Percentiles rank a stretch among this genome's conserved stretches.
phyloP scores from a whole-genome alignment of 352 stramenopile genomes.

The Globisporangium cystogenes region DNA sequence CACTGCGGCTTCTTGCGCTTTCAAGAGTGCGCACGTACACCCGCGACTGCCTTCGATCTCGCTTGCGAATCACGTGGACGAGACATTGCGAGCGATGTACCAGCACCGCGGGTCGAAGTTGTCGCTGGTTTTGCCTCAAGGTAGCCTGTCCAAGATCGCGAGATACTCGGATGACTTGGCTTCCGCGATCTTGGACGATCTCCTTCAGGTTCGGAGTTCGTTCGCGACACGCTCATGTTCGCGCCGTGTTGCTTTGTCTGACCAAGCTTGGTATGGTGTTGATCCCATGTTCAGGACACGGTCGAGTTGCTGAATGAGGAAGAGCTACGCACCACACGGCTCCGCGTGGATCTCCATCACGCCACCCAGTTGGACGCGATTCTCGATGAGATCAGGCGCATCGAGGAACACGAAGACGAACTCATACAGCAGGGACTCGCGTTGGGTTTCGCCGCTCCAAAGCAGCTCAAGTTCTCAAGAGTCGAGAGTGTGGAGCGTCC shows the following conservation, averaged over 20 bases:
- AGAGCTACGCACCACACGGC: conserved; percentile 25
- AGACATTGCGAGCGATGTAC: conserved; percentile 32
- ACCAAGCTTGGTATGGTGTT: background rate
- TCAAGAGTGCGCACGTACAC: background rate
- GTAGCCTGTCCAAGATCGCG: conserved; percentile 33
- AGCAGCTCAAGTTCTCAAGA: conserved; percentile 8
- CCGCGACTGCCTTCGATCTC: conserved; percentile 39
- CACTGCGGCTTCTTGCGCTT: background rate
- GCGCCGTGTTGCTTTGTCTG: background rate
- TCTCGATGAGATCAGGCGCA: conserved; percentile 33
- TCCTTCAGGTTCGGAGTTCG: conserved; percentile 37
- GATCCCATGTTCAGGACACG: conserved; percentile 33
- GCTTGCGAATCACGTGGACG: conserved; percentile 46
- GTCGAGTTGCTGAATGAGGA: conserved; percentile 51
- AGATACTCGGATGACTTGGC: conserved; percentile 48
- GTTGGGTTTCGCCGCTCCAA: conserved; percentile 15
- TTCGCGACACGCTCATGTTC: background rate
- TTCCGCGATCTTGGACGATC: conserved; percentile 51
- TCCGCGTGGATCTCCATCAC: conserved; percentile 20
- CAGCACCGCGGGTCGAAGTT: conserved; percentile 30
- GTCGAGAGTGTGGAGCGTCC: background rate
- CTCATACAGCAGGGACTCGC: conserved; percentile 33
- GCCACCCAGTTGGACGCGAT: conserved; percentile 41
- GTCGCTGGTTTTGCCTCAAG: conserved; percentile 30
- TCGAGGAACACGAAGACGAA: conserved; percentile 35